Evolutionary conservation across 2,329 filamentous ascomycete genomes (phyloP).

Genomic region (Fusarium sp.): DNA sequence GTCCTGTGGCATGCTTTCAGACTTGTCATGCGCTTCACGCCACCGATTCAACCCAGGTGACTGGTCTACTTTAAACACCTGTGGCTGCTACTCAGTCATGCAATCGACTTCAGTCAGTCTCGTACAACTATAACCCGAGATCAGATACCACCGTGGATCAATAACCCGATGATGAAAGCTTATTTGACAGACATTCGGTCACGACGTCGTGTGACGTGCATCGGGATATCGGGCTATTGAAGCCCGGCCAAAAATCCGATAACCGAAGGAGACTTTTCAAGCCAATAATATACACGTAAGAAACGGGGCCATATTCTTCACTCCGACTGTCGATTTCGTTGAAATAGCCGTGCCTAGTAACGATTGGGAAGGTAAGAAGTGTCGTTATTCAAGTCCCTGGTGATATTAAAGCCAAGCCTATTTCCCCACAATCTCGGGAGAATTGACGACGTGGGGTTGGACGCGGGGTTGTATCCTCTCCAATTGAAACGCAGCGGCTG

Average conservation of each 20-base stretch:
- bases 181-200: accelerated
- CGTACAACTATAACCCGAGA: neutral
- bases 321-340: accelerated
- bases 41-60: neutral
- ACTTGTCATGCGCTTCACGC: neutral
- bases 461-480: neutral
- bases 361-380: neutral
- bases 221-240: conserved; percentile 5
- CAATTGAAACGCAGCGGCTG: neutral
- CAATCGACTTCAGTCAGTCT: neutral
- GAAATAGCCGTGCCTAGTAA: neutral
- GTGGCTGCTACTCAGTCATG: neutral
- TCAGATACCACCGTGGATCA: accelerated
- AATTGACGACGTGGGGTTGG: neutral
- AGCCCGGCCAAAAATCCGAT: neutral
- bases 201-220: neutral
- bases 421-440: neutral
- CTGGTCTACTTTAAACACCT: neutral
- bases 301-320: accelerated
- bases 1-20: neutral
- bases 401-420: neutral
- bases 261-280: neutral
- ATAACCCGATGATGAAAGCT: neutral
- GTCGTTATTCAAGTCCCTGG: neutral
- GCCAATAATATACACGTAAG: neutral